Evolutionary conservation across 2,329 filamentous ascomycete genomes (phyloP), one percentile per base, ranked within the genome.

Genomic region (Ophiostoma perfectum): DNA sequence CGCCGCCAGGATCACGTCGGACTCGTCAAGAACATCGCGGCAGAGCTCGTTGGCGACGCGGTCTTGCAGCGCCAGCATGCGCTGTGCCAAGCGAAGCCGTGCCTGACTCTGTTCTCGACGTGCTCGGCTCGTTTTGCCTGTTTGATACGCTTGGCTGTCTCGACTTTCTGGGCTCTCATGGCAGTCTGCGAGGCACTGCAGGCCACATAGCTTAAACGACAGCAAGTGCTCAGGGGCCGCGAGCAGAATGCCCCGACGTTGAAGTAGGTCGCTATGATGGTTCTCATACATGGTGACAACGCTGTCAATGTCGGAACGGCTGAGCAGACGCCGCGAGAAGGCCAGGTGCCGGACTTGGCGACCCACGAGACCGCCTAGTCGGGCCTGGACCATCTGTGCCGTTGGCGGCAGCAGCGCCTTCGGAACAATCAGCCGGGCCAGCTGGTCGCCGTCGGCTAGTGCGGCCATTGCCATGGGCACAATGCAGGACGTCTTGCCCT

Each of bases 1-100:
- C 0, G 82, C 79, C 0, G 81, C 81, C 0, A 88, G 74, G 0
- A 82, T 86, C 49, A 82, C 79, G 70, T 88, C 85, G 2, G 81
- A 88, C 72, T 91, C 88, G 70, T 91, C 88, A 0, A 91, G 76
- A 0, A 91, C 79, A 72, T 91, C 88, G 0, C 88, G 81, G 2
- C 81, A 83, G 2, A 78, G 73, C 0, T 70, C 69, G 2, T 14
- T 7, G 2, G 82, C 77, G 5, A 90, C 73, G 78, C 82, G 85
- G 0, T 74, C 69, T 41, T 89, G 84, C 0, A 80, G 79, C 0
- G 75, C 74, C 2, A 88, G 77, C 81, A 90, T 84, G 1, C 71
- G 72, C 1, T 5, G 16, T 0, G 71, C 74, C 0, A 83, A 82
- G 45, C 82, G 11, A n/a, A 49, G 42, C 3, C 42, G 6, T 12